phyloP scores from a whole-genome alignment of 768 basidiomycete species.

The Sistotremastrum suecicum region DNA sequence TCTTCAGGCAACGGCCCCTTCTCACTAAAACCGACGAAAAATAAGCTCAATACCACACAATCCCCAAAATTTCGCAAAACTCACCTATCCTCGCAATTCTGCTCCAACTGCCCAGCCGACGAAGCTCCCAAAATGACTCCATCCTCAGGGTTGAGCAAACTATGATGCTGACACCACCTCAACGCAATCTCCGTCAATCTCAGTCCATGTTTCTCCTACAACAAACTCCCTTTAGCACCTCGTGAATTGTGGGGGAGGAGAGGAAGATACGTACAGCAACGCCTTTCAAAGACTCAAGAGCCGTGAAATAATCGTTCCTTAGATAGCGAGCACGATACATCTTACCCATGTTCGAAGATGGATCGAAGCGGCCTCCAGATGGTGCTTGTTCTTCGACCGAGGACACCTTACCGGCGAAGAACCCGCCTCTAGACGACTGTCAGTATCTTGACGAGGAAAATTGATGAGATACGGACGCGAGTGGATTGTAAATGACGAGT shows the following conservation, averaged over 20 bases:
- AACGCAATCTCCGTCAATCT: constrained; percentile 40
- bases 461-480: constrained; percentile 20
- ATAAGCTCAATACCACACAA: not conserved
- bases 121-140: constrained; percentile 37
- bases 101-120: constrained; percentile 27
- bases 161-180: constrained; percentile 51
- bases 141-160: constrained; percentile 25
- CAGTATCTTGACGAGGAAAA: constrained; percentile 5
- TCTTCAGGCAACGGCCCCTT: constrained; percentile 42
- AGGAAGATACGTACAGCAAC: constrained; percentile 21
- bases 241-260: not conserved
- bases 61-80: not conserved
- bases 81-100: constrained; percentile 26
- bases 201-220: constrained; percentile 29
- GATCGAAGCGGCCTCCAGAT: constrained; percentile 29
- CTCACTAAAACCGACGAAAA: constrained; percentile 13
- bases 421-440: constrained; percentile 26
- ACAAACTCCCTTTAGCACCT: not conserved
- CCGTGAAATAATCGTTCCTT: constrained; percentile 27
- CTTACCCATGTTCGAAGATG: constrained; percentile 21
- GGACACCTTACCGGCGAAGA: constrained; percentile 40
- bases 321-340: constrained; percentile 34
- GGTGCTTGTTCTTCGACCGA: constrained; percentile 19
- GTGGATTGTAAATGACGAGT: constrained; percentile 42
- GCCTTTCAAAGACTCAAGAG: constrained; percentile 24